Conservation (phyloP, 2,329 filamentous ascomycete species). For the Apiospora sp. region DNA sequence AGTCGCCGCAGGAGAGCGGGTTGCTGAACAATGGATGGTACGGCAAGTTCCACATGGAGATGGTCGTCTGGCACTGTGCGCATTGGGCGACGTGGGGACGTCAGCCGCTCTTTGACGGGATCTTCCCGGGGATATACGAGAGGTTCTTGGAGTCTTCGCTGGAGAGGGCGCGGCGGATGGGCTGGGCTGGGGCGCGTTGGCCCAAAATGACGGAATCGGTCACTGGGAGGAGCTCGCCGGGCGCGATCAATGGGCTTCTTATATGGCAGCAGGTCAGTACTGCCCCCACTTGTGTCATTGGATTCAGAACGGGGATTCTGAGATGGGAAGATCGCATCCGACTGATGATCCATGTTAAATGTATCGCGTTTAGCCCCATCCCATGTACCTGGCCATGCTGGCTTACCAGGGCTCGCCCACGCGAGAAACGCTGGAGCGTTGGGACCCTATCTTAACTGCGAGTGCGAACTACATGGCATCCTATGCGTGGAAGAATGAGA, state of each 20-base stretch:
- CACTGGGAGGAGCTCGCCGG: slow-evolving; percentile 46
- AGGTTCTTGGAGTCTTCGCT: slow-evolving; percentile 42
- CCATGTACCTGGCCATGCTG: slow-evolving; percentile 45
- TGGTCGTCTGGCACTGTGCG: slow-evolving; percentile 51
- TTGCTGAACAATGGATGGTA: slow-evolving; percentile 57
- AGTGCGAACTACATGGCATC: slow-evolving; percentile 44
- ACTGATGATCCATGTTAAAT: background rate
- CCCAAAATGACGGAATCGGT: background rate
- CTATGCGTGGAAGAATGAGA: slow-evolving; percentile 43
- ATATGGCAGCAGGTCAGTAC: slow-evolving; percentile 55
- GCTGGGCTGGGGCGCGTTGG: background rate
- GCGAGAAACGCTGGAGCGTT: slow-evolving; percentile 36
- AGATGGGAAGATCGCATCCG: background rate
- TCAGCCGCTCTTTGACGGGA: slow-evolving; percentile 45
- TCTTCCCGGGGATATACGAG: slow-evolving; percentile 48
- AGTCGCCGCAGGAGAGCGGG: slow-evolving; percentile 52
- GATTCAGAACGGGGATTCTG: no score
- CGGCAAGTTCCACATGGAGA: slow-evolving; percentile 53
- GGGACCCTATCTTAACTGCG: slow-evolving; percentile 39
- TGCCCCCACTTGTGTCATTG: background rate
- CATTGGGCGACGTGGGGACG: slow-evolving; percentile 52
- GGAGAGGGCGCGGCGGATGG: slow-evolving; percentile 35
- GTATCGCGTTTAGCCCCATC: slow-evolving; percentile 48
- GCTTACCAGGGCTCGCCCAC: slow-evolving; percentile 41
- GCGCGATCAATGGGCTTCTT: slow-evolving; percentile 58